phyloP scores from a whole-genome alignment of 2,329 filamentous ascomycete species.

The Microsporum ferrugineum region DNA sequence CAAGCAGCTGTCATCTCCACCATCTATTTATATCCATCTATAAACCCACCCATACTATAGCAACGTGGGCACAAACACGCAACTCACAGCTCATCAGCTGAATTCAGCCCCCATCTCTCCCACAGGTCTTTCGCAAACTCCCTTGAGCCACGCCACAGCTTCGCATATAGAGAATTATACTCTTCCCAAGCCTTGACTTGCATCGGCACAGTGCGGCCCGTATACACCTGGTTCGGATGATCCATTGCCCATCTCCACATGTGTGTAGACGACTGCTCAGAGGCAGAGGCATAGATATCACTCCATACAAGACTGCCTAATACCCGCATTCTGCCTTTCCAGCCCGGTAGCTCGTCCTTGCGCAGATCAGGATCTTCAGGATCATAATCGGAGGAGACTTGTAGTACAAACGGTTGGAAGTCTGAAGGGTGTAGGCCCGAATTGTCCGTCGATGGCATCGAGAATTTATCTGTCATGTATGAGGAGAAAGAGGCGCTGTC shows the following conservation, averaged over 20 bases:
- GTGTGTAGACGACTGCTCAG: constrained; percentile 20
- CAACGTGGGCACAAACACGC: background rate
- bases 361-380: constrained; percentile 8
- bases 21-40: background rate
- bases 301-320: constrained; percentile 23
- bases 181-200: background rate
- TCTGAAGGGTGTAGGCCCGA: constrained; percentile 13
- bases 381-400: constrained; percentile 19
- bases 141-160: background rate
- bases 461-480: constrained; percentile 12
- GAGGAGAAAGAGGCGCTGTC: constrained; percentile 2
- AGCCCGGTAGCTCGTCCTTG: constrained; percentile 17
- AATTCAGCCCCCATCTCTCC: background rate
- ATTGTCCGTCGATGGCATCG: constrained; percentile 5
- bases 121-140: background rate
- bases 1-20: no score
- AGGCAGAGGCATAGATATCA: constrained; percentile 20
- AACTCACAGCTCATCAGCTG: background rate
- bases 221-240: constrained; percentile 22
- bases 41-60: background rate
- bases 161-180: background rate
- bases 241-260: constrained; percentile 15
- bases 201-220: constrained; percentile 14
- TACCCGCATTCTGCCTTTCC: constrained; percentile 20
- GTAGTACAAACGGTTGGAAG: constrained; percentile 17